phyloP scores from a whole-genome alignment of 192 early-diverging fungal genomes.

The Coemansia sp. region DNA sequence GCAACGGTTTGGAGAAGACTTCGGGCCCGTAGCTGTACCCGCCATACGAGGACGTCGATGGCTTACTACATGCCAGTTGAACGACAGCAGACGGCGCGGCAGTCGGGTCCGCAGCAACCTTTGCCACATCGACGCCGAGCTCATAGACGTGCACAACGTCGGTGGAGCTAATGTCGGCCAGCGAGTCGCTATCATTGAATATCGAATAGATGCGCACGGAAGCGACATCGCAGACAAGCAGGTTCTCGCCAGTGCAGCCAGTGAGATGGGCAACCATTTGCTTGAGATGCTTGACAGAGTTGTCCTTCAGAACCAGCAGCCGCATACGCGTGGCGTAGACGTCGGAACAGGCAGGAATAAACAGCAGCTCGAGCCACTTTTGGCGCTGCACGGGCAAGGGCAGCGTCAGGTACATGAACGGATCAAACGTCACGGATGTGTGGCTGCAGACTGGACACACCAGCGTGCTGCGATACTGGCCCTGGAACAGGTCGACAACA shows the following conservation, averaged over 20 bases:
- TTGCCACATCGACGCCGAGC: conserved; percentile 12
- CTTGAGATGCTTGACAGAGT: conserved; percentile 60
- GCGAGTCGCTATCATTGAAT: conserved; percentile 21
- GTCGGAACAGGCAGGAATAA: conserved; percentile 39
- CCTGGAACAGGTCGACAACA: conserved; percentile 75
- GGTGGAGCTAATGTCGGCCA: conserved; percentile 22
- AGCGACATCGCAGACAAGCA: conserved; percentile 36
- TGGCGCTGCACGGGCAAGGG: conserved; percentile 72
- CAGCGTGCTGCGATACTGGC: conserved; percentile 63
- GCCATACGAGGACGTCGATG: conserved; percentile 13
- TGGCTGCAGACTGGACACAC: conserved; percentile 56
- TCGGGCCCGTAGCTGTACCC: conserved; percentile 29
- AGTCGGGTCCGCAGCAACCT: conserved; percentile 16
- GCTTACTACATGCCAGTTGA: conserved; percentile 32
- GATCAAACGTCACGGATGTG: conserved; percentile 77
- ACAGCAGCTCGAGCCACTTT: conserved; percentile 53
- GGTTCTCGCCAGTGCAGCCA: neutral
- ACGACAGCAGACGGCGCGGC: conserved; percentile 9
- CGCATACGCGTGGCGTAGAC: conserved; percentile 47
- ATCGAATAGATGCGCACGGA: conserved; percentile 24
- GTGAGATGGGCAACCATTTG: conserved; percentile 55
- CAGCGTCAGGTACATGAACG: conserved; percentile 74
- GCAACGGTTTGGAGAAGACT: conserved; percentile 31
- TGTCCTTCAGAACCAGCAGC: conserved; percentile 63
- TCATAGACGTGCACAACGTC: conserved; percentile 44